Conservation (phyloP, 164 flowering plant species). For the Aristolochia contorta region DNA sequence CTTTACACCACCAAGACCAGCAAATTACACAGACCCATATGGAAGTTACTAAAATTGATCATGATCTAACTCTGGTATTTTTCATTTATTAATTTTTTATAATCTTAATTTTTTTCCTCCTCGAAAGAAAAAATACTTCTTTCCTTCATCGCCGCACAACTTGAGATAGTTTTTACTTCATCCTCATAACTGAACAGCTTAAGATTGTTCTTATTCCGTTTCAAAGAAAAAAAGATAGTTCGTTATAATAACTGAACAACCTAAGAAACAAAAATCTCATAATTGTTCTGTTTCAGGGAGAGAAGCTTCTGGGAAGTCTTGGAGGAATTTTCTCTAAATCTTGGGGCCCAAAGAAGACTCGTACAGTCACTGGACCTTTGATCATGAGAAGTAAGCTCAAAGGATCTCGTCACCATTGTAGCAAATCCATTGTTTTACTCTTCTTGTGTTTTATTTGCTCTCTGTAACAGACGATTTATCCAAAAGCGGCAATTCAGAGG, state of each 20-base stretch:
- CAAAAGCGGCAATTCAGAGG: slow-evolving; percentile 33
- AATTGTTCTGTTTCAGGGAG: slow-evolving; percentile 19
- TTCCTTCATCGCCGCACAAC: no score
- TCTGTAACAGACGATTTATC: slow-evolving; percentile 40
- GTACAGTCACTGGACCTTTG: slow-evolving; percentile 57
- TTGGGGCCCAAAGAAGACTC: slow-evolving; percentile 89
- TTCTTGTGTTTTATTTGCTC: slow-evolving; percentile 1
- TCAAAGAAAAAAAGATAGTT: no score
- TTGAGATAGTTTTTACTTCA: no score
- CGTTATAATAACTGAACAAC: not conserved
- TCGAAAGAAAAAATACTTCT: no score
- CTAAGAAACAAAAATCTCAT: not conserved
- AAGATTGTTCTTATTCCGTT: no score
- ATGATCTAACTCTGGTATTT: slow-evolving; percentile 55
- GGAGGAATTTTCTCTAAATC: slow-evolving; percentile 88
- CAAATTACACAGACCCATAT: slow-evolving; percentile 64
- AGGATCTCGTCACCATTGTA: not conserved
- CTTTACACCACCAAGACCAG: slow-evolving; percentile 73
- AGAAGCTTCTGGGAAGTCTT: slow-evolving; percentile 64
- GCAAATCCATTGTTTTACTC: not conserved
- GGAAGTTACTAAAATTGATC: slow-evolving; percentile 47
- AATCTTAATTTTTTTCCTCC: no score
- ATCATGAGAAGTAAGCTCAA: slow-evolving; percentile 32
- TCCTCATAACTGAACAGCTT: no score
- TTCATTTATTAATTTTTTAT: not conserved